Base-by-base conservation (phyloP, 2,329 filamentous ascomycete species). In the Ilyonectria robusta region DNA sequence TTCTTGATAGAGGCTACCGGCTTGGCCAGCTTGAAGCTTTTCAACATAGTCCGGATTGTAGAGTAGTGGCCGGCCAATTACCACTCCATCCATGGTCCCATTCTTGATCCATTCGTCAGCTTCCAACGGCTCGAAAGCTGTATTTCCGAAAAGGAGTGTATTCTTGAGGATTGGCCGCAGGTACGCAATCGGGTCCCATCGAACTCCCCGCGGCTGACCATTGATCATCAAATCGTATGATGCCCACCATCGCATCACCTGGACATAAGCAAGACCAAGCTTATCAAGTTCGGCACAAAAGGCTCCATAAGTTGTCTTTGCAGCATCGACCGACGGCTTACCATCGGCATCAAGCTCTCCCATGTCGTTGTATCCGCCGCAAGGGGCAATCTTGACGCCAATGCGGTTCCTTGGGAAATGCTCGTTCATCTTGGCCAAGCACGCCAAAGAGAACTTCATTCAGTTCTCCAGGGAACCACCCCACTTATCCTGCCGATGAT, bases 391-490 rank as follows among this genome's bases (percentile, higher is more conserved):
- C 46, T 59, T 59, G 19, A 59, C 46, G 7, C 57, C 57, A 10
- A 59, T 59, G 19, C 57, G 42, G 19, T 40, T 59, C 44, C 46
- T 51, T 9, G 57, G 57, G 8, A 59, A 59, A 26, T 59, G 57
- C 19, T 59, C 46, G 19, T 59, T 51, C 44, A 59, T 59, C 57
- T 59, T 48, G 42, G 57, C 57, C 8, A 59, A n/a, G 21, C 57
- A 59, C 10, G 57, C 57, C 29, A 59, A 35, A 2, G 84, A 77
- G 46, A 88, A 78, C 8, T 84, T 79, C 40, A 82, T 82, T 6
- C 86, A 79, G 69, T 87, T 87, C 66, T 85, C 81, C 50, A 87
- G 79, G 35, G 77, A 80, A 1, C 86, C 85, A 19, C 85, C 86
- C 63, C 87, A 87, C 35, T 79, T 70, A 72, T 88, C 86, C 1